Percentiles rank a stretch among this genome's conserved stretches.
Evolutionary conservation across 257 asterid genomes (phyloP).

Genomic region (Nicotiana noctiflora): DNA sequence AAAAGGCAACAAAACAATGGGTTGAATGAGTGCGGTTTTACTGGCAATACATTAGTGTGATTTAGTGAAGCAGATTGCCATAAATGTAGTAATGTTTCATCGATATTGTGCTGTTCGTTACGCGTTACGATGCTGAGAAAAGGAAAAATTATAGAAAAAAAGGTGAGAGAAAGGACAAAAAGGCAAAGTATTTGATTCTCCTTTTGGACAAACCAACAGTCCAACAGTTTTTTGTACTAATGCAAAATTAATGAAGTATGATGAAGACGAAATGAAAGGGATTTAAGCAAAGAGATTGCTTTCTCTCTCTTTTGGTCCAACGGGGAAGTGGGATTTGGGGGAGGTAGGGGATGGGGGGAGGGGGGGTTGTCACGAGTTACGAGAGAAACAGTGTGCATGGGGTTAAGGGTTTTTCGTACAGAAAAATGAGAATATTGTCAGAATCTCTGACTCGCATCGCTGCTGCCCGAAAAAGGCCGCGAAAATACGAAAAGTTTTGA

Average conservation of each 20-base stretch:
- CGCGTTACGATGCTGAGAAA: not conserved
- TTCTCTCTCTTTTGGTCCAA: too few species aligned
- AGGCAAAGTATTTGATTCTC: not conserved
- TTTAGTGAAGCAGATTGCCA: not conserved
- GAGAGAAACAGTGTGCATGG: conserved; percentile 2
- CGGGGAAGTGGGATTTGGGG: too few species aligned
- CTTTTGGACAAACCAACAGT: not conserved
- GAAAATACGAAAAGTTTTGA: conserved; percentile 2
- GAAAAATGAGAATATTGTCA: conserved; percentile 2
- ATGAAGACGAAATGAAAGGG: not conserved
- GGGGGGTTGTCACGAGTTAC: not conserved
- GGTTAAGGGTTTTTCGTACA: conserved; percentile 3
- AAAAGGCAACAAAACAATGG: not conserved
- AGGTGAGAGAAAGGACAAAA: not conserved
- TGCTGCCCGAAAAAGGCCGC: not conserved
- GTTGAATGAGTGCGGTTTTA: not conserved
- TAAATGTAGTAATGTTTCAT: not conserved
- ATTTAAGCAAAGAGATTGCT: not conserved
- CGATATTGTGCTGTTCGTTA: not conserved
- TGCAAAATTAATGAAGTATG: not conserved
- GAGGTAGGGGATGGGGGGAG: too few species aligned
- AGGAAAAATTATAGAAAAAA: not conserved
- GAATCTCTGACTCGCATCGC: not conserved
- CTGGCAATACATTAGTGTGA: not conserved
- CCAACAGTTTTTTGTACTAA: not conserved